phyloP scores from a whole-genome alignment of 1,139 yeast species.

The Candida neerlandica region DNA sequence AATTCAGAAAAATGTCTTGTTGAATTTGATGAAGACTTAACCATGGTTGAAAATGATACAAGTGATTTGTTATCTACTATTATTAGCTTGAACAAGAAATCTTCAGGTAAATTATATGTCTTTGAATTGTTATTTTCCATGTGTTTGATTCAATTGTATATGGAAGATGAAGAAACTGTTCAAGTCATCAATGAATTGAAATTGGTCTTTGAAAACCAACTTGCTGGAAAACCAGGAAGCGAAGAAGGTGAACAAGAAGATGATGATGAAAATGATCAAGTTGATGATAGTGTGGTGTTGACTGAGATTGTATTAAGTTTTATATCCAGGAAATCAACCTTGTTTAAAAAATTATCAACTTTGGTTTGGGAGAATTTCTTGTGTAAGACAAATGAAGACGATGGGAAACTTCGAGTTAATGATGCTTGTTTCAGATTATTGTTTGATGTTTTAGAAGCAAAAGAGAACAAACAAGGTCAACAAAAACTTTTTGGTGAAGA shows the following conservation, averaged over 20 bases:
- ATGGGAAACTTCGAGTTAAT: conserved; percentile 35
- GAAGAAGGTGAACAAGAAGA: background rate
- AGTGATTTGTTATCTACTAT: conserved; percentile 52
- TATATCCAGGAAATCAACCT: conserved; percentile 68
- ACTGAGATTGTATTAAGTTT: conserved; percentile 81
- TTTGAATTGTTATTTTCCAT: conserved; percentile 79
- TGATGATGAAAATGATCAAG: conserved; percentile 23
- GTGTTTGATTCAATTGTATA: conserved; percentile 74
- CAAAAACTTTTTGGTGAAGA: conserved; percentile 70
- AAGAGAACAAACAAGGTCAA: conserved; percentile 85
- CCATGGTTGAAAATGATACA: conserved; percentile 52
- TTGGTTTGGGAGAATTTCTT: conserved; percentile 72
- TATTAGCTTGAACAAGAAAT: conserved; percentile 22
- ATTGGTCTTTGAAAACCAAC: conserved; percentile 48
- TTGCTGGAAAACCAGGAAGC: conserved; percentile 19
- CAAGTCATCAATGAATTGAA: conserved; percentile 73
- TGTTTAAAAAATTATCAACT: conserved; percentile 70
- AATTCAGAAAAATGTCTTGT: conserved; percentile 29
- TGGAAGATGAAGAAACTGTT: conserved; percentile 80
- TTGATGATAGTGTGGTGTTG: conserved; percentile 58
- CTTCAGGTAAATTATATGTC: conserved; percentile 32
- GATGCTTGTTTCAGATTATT: conserved; percentile 57
- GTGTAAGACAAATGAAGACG: conserved; percentile 31
- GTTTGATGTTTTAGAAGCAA: conserved; percentile 67
- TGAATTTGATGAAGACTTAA: conserved; percentile 58